Percentiles rank a stretch among this genome's conserved stretches.
phyloP scores from a whole-genome alignment of 179 eudicot genomes.

The Silene noctiflora region DNA sequence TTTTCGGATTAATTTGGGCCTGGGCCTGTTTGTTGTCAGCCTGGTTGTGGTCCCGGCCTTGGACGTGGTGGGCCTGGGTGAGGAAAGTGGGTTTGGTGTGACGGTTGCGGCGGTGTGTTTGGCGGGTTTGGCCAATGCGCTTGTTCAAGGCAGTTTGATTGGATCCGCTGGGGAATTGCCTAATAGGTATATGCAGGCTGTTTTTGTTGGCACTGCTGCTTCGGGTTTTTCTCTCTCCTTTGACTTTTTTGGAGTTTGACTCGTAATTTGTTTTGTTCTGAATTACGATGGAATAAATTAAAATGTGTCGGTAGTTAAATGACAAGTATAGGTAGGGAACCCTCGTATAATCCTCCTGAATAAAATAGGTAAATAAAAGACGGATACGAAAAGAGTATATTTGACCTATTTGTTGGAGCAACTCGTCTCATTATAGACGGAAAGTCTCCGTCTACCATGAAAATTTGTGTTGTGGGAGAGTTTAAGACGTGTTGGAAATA shows the following conservation, averaged over 20 bases:
- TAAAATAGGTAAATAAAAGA: no score
- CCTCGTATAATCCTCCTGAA: no score
- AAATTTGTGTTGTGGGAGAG: no score
- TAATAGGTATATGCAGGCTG: constrained; percentile 84
- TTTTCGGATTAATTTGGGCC: constrained; percentile 62
- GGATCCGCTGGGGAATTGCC: constrained; percentile 94
- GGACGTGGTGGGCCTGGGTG: constrained; percentile 58
- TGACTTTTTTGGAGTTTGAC: not conserved
- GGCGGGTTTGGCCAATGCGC: constrained; percentile 66
- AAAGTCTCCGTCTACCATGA: no score
- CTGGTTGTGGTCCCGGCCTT: constrained; percentile 60
- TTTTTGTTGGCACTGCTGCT: constrained; percentile 86
- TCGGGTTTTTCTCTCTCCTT: constrained; percentile 46
- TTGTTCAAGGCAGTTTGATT: constrained; percentile 77
- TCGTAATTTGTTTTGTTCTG: not conserved
- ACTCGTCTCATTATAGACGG: no score
- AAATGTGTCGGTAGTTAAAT: no score
- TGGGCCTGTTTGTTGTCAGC: constrained; percentile 55
- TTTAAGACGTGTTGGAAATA: no score
- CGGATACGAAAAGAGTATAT: no score
- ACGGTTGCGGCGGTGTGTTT: constrained; percentile 59
- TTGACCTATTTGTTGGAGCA: not conserved
- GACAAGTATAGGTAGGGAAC: no score
- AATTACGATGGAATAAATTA: not conserved
- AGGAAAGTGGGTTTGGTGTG: constrained; percentile 57